Base-by-base conservation (phyloP, 306 rosid species). In the Mimosa pudica region DNA sequence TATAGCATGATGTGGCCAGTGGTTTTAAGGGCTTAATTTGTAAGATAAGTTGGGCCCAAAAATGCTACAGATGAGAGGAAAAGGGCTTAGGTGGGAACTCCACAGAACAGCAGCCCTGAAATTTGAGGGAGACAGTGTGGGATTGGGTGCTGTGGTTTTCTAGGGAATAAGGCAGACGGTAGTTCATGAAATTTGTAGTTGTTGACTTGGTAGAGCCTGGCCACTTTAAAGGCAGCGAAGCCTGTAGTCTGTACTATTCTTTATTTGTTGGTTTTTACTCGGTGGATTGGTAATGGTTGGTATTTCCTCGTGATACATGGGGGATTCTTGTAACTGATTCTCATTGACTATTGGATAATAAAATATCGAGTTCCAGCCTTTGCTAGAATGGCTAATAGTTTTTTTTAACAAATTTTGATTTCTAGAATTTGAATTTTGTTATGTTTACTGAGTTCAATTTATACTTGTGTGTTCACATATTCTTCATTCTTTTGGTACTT, bases 401-500 rank as follows among this genome's bases (percentile, higher is more conserved):
- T 45, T 24, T 24, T 24, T 24, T 24, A 24, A 77, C 54, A 36
- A 71, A 65, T 30, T 84, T 17, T n/a, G 7, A 42, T 67, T 20
- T 20, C 42, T 14, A n/a, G 72, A 35, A 14, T 35, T 13, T 35
- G 44, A 65, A 67, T 67, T 67, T 67, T n/a, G 32, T 38, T 41
- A 73, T 16, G 55, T 73, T 63, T 62, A 55, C 74, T 81, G 74
- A 10, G 42, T 41, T 77, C 38, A 65, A 11, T 76, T 76, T 36
- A 48, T 41, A 52, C 75, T 14, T 65, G 38, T 74, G 67, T 70
- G 52, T 42, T 80, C 65, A 51, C 65, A 58, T 54, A 20, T 72
- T 4, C 18, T 82, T 71, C 68, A 60, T 70, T 46, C 61, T 52
- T 74, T 33, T 82, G 77, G 78, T 83, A 68, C 77, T 89, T 82